phyloP scores from a whole-genome alignment of 1,139 yeast genomes.

The Diutina rugosa region DNA sequence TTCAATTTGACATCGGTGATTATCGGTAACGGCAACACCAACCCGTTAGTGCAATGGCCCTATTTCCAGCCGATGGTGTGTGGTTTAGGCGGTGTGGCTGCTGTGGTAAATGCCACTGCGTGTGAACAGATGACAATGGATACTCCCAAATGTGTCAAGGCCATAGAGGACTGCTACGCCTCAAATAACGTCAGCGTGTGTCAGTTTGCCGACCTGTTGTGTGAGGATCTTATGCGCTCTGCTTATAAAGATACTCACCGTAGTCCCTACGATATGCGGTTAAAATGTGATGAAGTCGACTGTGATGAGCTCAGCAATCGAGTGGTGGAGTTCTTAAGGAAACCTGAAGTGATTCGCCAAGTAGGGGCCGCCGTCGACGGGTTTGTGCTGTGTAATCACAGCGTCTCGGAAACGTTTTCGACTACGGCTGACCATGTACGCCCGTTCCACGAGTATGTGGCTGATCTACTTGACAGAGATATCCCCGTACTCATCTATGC shows the following conservation, averaged over 20 bases:
- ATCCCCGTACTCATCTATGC: slow-evolving; percentile 69
- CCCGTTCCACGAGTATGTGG: slow-evolving; percentile 62
- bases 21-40: slow-evolving; percentile 95
- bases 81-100: slow-evolving; percentile 80
- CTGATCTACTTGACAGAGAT: slow-evolving; percentile 39
- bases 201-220: slow-evolving; percentile 89
- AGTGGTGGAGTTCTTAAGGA: slow-evolving; percentile 41
- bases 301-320: slow-evolving; percentile 32
- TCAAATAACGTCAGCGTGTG: slow-evolving; percentile 75
- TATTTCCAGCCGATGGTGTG: slow-evolving; percentile 96
- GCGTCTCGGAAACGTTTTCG: slow-evolving; percentile 68
- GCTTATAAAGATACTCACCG: slow-evolving; percentile 86
- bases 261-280: slow-evolving; percentile 88
- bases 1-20: slow-evolving; percentile 79
- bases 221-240: slow-evolving; percentile 76
- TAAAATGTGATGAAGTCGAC: slow-evolving; percentile 67
- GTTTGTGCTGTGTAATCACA: slow-evolving; percentile 78
- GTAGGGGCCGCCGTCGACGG: slow-evolving; percentile 85
- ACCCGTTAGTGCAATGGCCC: slow-evolving; percentile 78
- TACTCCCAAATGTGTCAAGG: slow-evolving; percentile 68
- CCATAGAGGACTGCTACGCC: slow-evolving; percentile 76
- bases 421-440: slow-evolving; percentile 91
- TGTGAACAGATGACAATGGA: slow-evolving; percentile 65
- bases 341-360: slow-evolving; percentile 56
- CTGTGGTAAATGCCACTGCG: slow-evolving; percentile 67